phyloP scores from a whole-genome alignment of 2,329 filamentous ascomycete species.

The Talaromyces atroroseus region DNA sequence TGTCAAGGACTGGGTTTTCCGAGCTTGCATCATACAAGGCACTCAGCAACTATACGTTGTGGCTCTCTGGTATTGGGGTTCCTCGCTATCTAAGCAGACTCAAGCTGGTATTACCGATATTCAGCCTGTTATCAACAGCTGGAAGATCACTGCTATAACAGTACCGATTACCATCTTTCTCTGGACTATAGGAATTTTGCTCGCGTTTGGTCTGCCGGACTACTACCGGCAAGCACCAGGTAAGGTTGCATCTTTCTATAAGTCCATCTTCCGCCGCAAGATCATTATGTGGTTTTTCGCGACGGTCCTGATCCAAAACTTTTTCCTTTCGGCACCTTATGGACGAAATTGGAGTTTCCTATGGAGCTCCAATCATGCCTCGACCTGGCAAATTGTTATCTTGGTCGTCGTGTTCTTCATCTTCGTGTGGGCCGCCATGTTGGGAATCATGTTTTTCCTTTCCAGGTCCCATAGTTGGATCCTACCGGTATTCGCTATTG shows the following conservation, averaged over 20 bases:
- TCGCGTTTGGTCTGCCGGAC: conserved; percentile 59
- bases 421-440: conserved; percentile 49
- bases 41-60: conserved; percentile 62
- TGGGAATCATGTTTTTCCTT: conserved; percentile 38
- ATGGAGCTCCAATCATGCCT: conserved; percentile 53
- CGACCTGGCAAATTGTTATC: conserved; percentile 52
- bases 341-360: conserved; percentile 63
- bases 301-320: conserved; percentile 60
- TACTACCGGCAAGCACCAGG: conserved; percentile 63
- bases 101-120: conserved; percentile 36
- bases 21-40: conserved; percentile 61
- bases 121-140: conserved; percentile 38
- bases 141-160: conserved; percentile 50
- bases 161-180: conserved; percentile 54
- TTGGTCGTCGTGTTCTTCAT: conserved; percentile 47
- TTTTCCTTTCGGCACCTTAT: conserved; percentile 61
- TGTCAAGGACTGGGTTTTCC: conserved; percentile 61
- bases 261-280: conserved; percentile 56
- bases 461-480: conserved; percentile 61
- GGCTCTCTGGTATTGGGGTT: conserved; percentile 63
- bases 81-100: conserved; percentile 24
- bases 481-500: conserved; percentile 62
- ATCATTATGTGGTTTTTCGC: conserved; percentile 64
- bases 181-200: conserved; percentile 51
- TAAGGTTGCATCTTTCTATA: conserved; percentile 61